These are phyloP conservation scores for Lichtheimia corymbifera DNA, from an alignment of 371 early-diverging fungal genomes.

Conservation along the genomic window DNA sequence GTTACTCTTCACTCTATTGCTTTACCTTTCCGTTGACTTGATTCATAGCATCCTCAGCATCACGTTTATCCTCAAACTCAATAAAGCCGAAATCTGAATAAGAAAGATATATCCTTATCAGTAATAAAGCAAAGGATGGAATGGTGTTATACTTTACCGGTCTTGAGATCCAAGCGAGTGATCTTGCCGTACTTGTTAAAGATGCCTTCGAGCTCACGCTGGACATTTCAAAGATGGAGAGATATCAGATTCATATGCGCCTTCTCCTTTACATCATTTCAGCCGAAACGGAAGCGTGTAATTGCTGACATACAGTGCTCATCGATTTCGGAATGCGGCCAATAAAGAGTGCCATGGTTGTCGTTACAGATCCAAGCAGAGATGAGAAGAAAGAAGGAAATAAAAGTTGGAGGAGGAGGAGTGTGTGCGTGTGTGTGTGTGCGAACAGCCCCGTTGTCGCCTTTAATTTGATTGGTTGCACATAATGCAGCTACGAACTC, in stretches of 20 bases:
- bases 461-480: too few relatives aligned
- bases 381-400: slow-evolving; percentile 8
- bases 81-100: slow-evolving; percentile 74
- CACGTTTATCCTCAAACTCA: slow-evolving; percentile 68
- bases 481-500: too few relatives aligned
- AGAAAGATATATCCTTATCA: neutral
- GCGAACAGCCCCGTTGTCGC: too few relatives aligned
- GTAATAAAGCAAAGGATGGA: neutral
- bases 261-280: slow-evolving; percentile 2
- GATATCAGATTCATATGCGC: neutral
- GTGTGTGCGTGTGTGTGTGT: too few relatives aligned
- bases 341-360: slow-evolving; percentile 42
- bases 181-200: slow-evolving; percentile 78
- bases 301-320: slow-evolving; percentile 29
- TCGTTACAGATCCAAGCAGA: slow-evolving; percentile 7
- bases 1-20: slow-evolving; percentile 49
- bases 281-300: neutral
- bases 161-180: slow-evolving; percentile 70
- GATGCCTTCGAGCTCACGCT: slow-evolving; percentile 72
- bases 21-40: slow-evolving; percentile 55
- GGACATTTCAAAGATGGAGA: slow-evolving; percentile 2
- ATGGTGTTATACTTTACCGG: slow-evolving; percentile 27
- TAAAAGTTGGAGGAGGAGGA: neutral
- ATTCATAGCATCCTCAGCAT: slow-evolving; percentile 74
- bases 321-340: slow-evolving; percentile 40